A percentile compares a stretch with the other conserved stretches of the same genome.
phyloP scores from a whole-genome alignment of 2,329 filamentous ascomycete species.

The Ciborinia camelliae region DNA sequence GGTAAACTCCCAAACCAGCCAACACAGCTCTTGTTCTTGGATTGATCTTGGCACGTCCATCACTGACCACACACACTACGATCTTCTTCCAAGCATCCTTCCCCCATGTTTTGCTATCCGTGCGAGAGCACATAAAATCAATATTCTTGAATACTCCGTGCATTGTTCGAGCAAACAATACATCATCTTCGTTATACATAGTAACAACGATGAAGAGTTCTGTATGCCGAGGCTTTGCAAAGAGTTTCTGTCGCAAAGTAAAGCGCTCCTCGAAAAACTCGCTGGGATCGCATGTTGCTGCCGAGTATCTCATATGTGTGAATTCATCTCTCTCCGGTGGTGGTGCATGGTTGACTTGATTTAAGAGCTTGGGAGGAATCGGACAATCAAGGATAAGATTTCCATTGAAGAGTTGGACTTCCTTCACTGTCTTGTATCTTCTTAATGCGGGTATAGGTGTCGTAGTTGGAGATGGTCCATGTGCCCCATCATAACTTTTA shows the following conservation, averaged over 20 bases:
- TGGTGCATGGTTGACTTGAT: slow-evolving; percentile 40
- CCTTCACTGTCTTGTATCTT: slow-evolving; percentile 97
- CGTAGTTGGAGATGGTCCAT: slow-evolving; percentile 43
- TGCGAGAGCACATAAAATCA: slow-evolving; percentile 89
- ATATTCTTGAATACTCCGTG: slow-evolving; percentile 99
- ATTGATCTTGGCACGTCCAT: slow-evolving; percentile 90
- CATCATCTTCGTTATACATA: slow-evolving; percentile 99
- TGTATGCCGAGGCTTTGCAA: slow-evolving; percentile 78
- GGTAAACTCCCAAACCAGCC: slow-evolving; percentile 96
- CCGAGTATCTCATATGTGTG: slow-evolving; percentile 89
- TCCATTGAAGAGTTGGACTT: slow-evolving; percentile 94
- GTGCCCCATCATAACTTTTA: slow-evolving; percentile 43
- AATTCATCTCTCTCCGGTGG: slow-evolving; percentile 81
- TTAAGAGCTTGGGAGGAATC: slow-evolving; percentile 82
- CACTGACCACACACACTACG: slow-evolving; percentile 93
- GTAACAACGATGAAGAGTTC: slow-evolving; percentile 96
- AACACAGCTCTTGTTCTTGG: slow-evolving; percentile 89
- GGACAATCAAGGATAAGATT: slow-evolving; percentile 97
- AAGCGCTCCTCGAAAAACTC: slow-evolving; percentile 88
- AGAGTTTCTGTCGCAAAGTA: slow-evolving; percentile 88
- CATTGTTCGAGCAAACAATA: slow-evolving; percentile 96
- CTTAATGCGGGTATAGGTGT: slow-evolving; percentile 62
- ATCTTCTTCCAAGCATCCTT: slow-evolving; percentile 99
- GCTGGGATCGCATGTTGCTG: slow-evolving; percentile 92
- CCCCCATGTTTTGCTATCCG: slow-evolving; percentile 92